Conservation (phyloP, 495 filamentous ascomycete genomes). For the Aspergillus ellipticus region DNA sequence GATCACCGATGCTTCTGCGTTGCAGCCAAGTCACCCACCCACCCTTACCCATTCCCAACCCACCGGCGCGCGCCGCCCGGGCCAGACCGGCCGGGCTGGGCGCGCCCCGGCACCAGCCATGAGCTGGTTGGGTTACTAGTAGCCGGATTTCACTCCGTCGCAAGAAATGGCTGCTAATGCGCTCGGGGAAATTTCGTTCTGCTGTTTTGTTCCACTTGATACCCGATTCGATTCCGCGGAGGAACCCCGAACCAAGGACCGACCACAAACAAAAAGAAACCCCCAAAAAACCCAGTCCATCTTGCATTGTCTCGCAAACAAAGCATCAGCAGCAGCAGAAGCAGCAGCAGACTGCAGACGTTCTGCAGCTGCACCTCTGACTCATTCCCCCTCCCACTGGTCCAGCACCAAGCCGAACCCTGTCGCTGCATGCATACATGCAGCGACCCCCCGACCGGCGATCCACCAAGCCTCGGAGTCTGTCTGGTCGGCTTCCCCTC, state of each 20-base stretch:
- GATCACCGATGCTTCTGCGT: background rate
- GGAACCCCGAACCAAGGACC: background rate
- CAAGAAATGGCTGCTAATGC: background rate
- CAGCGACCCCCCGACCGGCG: background rate
- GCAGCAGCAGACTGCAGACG: background rate
- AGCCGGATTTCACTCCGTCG: background rate
- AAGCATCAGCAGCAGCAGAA: too few relatives aligned
- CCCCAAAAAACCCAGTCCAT: background rate
- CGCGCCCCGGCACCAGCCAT: background rate
- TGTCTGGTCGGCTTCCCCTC: background rate
- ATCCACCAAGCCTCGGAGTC: background rate
- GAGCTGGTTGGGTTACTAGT: background rate
- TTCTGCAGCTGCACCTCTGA: background rate
- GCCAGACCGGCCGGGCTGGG: background rate
- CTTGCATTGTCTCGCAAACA: background rate
- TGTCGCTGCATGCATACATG: background rate
- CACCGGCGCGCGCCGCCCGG: background rate
- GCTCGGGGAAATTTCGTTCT: background rate
- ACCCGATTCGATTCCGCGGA: background rate
- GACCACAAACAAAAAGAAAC: background rate
- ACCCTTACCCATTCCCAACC: background rate
- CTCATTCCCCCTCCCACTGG: background rate
- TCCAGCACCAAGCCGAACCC: background rate
- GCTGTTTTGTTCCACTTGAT: background rate
- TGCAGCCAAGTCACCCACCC: background rate